Percentiles rank a stretch among this genome's conserved stretches.
Evolutionary conservation across 176 grass and related monocot species (phyloP).

Genomic region (Saccharum officinarum): DNA sequence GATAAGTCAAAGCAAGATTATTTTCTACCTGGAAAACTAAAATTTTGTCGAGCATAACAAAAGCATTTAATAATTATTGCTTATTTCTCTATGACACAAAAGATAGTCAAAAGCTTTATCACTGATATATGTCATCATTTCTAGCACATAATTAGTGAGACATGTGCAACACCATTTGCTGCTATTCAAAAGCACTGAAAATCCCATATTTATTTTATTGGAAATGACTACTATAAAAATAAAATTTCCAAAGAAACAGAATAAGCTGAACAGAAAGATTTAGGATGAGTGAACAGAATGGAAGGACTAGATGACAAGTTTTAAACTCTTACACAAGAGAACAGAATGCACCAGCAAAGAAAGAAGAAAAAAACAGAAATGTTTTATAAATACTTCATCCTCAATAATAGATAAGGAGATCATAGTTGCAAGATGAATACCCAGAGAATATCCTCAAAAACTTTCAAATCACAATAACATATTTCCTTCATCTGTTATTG

Average conservation of each 20-base stretch:
- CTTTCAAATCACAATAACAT: not conserved
- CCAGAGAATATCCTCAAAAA: not conserved
- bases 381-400: not conserved
- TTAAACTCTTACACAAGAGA: not conserved
- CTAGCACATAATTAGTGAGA: not conserved
- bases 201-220: not conserved
- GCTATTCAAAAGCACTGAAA: not conserved
- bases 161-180: not conserved
- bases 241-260: not conserved
- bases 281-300: not conserved
- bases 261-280: not conserved
- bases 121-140: not conserved
- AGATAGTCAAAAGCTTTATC: not conserved
- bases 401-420: constrained; percentile 9
- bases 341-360: not conserved
- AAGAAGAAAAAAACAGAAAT: not conserved
- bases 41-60: too few relatives aligned
- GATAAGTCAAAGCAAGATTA: not conserved
- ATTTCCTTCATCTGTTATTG: not conserved
- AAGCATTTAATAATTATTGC: too few relatives aligned
- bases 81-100: too few relatives aligned
- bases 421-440: not conserved
- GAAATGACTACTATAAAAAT: not conserved
- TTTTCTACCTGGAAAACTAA: constrained; percentile 13
- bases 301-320: not conserved